Base-by-base conservation (phyloP, 306 rosid genomes). In the Abrus precatorius region DNA sequence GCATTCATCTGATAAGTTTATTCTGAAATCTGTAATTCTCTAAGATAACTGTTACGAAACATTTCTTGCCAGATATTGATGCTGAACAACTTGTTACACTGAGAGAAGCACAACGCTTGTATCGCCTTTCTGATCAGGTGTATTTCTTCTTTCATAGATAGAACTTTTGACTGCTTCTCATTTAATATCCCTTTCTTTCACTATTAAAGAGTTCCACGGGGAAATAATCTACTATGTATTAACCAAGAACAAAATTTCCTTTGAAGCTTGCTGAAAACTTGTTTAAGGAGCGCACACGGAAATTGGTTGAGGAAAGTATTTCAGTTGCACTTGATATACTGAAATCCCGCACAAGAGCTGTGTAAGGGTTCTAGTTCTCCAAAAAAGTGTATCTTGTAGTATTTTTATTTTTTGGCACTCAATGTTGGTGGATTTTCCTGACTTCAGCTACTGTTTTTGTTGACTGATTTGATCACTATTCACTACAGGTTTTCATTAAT, bases 81-180 rank as follows among this genome's bases (percentile, higher is more conserved):
- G 86, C 69, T 49, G 97, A 63, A 83, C 81, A 77, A 80, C 99
- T 96, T 86, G 82, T 93, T 65, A 80, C 86, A 78, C 98, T 93
- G 28, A 92, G 90, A 77, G 93, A 93, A 77, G 88, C 89, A 63
- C 99, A 95, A 73, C 77, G 7, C 32, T 55, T 79, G 56, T 92
- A 63, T 82, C 89, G 76, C 73, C 97, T 95, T 80, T 89, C 93
- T 56, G 97, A 93, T 41, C 97, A 95, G 99, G 99, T 95, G 83
- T 43, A 14, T 76, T 52, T 83, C 69, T 82, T 72, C 64, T 30
- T 66, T 77, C 60, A 41, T 53, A 20, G 20, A 20, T 20, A 20
- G 20, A 59, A 30, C 38, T 44, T 38, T 55, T 20, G 43, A 72
- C 20, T 20, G 20, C 62, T 48, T 36, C 57, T 75, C 10, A 67